Evolutionary conservation across 2,329 filamentous ascomycete genomes (phyloP).

Genomic region (Myriosclerotinia curreyana): DNA sequence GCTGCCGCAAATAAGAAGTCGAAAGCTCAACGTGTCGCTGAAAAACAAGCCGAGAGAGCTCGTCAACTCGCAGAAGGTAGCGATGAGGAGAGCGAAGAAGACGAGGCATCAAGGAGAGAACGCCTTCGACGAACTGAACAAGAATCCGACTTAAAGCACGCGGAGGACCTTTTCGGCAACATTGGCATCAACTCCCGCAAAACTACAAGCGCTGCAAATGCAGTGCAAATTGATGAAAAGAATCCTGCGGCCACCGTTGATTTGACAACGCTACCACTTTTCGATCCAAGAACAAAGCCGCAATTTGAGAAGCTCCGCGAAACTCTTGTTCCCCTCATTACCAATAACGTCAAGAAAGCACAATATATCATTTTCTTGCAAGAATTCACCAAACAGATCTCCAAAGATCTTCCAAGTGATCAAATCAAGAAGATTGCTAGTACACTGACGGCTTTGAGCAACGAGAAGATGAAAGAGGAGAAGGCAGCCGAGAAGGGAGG

Average conservation of each 20-base stretch:
- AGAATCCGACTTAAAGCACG: conserved; percentile 84
- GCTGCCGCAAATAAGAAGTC: conserved; percentile 88
- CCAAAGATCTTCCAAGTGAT: conserved; percentile 82
- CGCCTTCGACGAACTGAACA: conserved; percentile 77
- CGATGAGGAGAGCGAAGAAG: conserved; percentile 59
- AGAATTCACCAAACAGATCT: conserved; percentile 84
- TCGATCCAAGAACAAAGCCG: conserved; percentile 83
- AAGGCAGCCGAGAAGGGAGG: conserved; percentile 89
- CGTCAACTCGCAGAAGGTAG: conserved; percentile 54
- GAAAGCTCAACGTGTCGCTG: conserved; percentile 81
- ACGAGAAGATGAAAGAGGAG: conserved; percentile 99
- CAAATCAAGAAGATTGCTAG: conserved; percentile 97
- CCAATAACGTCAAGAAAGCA: conserved; percentile 75
- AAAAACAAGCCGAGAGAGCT: conserved; percentile 62
- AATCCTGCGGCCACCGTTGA: conserved; percentile 80
- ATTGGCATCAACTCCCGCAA: conserved; percentile 68
- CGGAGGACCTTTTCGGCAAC: conserved; percentile 83
- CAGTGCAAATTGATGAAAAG: conserved; percentile 65
- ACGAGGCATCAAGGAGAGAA: conserved; percentile 69
- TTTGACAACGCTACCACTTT: conserved; percentile 73
- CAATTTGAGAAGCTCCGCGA: conserved; percentile 80
- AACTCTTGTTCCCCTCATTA: conserved; percentile 74
- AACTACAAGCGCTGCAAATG: conserved; percentile 59
- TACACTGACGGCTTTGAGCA: conserved; percentile 81
- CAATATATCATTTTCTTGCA: conserved; percentile 88